Evolutionary conservation across 306 rosid species (phyloP).

Genomic region (Nissolia schottii): DNA sequence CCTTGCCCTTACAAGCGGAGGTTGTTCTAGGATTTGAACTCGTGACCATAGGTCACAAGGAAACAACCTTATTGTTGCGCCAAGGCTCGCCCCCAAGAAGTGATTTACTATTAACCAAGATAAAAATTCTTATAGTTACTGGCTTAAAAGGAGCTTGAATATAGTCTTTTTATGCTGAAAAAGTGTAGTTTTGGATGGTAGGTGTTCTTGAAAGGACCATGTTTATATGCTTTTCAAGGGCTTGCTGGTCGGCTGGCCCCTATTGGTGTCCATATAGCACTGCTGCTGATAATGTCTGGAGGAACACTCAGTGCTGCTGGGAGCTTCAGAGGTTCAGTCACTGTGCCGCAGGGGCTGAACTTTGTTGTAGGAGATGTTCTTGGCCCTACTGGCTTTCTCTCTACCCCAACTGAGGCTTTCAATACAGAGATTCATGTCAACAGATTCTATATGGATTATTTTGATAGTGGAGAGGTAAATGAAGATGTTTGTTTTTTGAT

Average conservation of each 20-base stretch:
- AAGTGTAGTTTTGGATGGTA: slow-evolving; percentile 27
- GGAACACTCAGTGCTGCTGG: slow-evolving; percentile 91
- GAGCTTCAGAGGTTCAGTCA: slow-evolving; percentile 93
- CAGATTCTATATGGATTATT: slow-evolving; percentile 86
- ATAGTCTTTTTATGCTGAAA: not conserved
- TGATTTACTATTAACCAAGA: not conserved
- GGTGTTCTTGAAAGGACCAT: slow-evolving; percentile 90
- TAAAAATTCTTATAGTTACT: not conserved
- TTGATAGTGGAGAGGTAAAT: slow-evolving; percentile 85
- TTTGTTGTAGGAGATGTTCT: slow-evolving; percentile 91
- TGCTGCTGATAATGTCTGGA: slow-evolving; percentile 89
- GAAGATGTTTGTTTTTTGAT: slow-evolving; percentile 8
- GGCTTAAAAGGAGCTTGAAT: slow-evolving; percentile 3
- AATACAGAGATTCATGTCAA: slow-evolving; percentile 92
- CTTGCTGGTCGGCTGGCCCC: slow-evolving; percentile 92
- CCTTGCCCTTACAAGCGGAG: too few relatives aligned
- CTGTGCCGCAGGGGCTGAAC: slow-evolving; percentile 92
- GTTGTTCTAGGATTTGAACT: too few relatives aligned
- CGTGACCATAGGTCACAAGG: too few relatives aligned
- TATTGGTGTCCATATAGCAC: slow-evolving; percentile 87
- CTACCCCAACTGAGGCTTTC: slow-evolving; percentile 73
- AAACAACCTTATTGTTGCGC: too few relatives aligned
- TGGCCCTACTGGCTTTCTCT: slow-evolving; percentile 77
- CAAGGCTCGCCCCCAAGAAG: too few relatives aligned
- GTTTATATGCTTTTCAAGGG: slow-evolving; percentile 83